A percentile compares a stretch with the other conserved stretches of the same genome.
phyloP scores from a whole-genome alignment of 768 basidiomycete genomes.

The Gelatoporia subvermispora region DNA sequence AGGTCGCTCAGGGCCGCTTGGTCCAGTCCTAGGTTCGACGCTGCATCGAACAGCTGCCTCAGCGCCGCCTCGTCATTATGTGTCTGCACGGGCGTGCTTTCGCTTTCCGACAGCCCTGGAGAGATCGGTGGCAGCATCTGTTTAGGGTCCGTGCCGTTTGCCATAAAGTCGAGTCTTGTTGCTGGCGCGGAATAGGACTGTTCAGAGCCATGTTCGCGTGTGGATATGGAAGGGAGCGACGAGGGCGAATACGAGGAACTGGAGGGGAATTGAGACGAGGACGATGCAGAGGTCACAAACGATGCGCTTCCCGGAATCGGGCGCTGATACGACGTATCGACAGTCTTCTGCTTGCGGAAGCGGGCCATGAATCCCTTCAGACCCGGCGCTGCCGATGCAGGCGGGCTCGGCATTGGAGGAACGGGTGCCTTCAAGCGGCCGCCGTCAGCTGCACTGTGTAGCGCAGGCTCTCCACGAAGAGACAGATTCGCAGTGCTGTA shows the following conservation, averaged over 20 bases:
- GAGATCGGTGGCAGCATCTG: too few relatives aligned
- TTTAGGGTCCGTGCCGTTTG: not conserved
- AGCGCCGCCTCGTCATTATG: conserved; percentile 49
- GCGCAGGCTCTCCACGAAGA: conserved; percentile 22
- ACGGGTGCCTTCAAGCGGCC: conserved; percentile 48
- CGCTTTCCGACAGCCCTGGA: too few relatives aligned
- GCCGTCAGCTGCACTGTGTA: conserved; percentile 45
- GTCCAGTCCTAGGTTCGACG: conserved; percentile 70
- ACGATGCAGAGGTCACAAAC: conserved; percentile 24
- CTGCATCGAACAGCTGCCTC: conserved; percentile 72
- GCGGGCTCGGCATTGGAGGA: conserved; percentile 45
- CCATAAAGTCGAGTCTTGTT: conserved; percentile 15
- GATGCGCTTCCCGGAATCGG: conserved; percentile 1
- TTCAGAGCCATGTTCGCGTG: not conserved
- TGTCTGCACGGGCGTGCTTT: conserved; percentile 10
- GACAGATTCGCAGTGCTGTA: conserved; percentile 25
- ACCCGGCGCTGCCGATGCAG: conserved; percentile 68
- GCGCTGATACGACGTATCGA: conserved; percentile 10
- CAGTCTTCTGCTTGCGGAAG: conserved; percentile 44
- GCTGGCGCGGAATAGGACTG: conserved; percentile 20
- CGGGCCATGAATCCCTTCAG: conserved; percentile 79
- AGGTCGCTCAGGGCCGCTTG: conserved; percentile 66
- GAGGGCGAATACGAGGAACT: conserved; percentile 7
- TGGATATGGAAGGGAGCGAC: conserved; percentile 8
- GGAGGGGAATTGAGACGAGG: conserved; percentile 5